Conservation (phyloP, 345 rosid species). For the Heritiera fomes region DNA sequence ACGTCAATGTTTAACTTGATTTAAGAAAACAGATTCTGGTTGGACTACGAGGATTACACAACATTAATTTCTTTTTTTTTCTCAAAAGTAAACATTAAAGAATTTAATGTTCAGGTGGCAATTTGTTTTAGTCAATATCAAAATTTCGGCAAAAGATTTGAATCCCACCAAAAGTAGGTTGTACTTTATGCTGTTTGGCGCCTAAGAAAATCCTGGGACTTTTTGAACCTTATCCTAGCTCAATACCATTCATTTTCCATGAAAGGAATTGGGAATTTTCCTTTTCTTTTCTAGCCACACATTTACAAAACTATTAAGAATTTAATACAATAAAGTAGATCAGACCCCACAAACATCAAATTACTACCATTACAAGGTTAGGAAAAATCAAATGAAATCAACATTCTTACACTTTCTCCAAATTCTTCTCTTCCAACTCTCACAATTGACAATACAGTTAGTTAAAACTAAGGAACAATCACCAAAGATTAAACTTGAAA, state of each 20-base stretch:
- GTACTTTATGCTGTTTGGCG: slow-evolving; percentile 17
- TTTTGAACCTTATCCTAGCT: neutral
- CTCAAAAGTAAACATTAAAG: too few relatives aligned
- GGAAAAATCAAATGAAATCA: slow-evolving; percentile 30
- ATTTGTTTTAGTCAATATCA: too few relatives aligned
- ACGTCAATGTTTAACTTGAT: neutral
- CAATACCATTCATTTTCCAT: neutral
- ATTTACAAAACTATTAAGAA: neutral
- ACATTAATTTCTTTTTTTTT: neutral
- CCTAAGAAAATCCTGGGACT: neutral
- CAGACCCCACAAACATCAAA: neutral
- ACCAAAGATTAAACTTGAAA: slow-evolving; percentile 27
- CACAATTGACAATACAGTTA: slow-evolving; percentile 27
- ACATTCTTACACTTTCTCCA: slow-evolving; percentile 27
- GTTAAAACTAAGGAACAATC: slow-evolving; percentile 16
- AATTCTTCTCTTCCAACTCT: neutral
- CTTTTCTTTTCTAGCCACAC: neutral
- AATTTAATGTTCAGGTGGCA: too few relatives aligned
- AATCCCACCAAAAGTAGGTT: neutral
- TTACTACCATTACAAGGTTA: slow-evolving; percentile 1
- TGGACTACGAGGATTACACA: too few relatives aligned
- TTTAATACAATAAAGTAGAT: too few relatives aligned
- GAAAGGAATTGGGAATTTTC: neutral
- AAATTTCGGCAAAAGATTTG: neutral
- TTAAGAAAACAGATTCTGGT: too few relatives aligned